Evolutionary conservation across 352 stramenopile species (phyloP), one percentile per base, ranked within the genome.

Genomic region (Globisporangium acanthophoron): DNA sequence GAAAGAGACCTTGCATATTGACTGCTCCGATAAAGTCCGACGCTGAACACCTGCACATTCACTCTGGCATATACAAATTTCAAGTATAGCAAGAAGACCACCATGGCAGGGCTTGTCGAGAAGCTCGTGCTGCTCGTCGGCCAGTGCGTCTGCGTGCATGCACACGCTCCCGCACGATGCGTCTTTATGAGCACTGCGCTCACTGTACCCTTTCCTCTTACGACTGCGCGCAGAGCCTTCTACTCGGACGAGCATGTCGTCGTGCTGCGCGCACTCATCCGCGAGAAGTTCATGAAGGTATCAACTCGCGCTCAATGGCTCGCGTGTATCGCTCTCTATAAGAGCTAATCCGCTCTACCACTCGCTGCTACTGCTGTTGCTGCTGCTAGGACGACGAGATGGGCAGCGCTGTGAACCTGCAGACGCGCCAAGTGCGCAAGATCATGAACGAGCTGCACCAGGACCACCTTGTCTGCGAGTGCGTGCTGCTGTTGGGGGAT

Each of bases 271-370:
- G 86, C 86, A 31, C 67, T 96, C 52, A 83, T 95, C 41, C 84
- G 86, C 39, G 86, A 95, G 47, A 91, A 92, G 49, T 95, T 94
- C 62, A 74, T 95, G 54, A 95, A 95, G 75, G 83, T 94, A 44
- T 2, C 13, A 21, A 11, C 2, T 45, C 18, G 37, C 46, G 15
- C 16, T 33, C 7, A 1, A n/a, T n/a, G 21, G 5, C n/a, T 29
- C 41, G 7, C 41, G 6, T 29, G 15, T 13, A 20, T 35, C 6
- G 54, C 6, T 41, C 13, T 48, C 1, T 12, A 47, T 24, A 46
- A 11, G 8, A 8, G 7, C 16, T 20, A 5, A 21, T 16, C 41
- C 41, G 18, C 41, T 47, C 11, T 12, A 16, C 13, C 41, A 12
- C 41, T 21, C 15, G 41, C 41, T 21, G 0, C 4, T 21, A 6